Percentiles rank a stretch among this genome's conserved stretches.
These are phyloP conservation scores for Acorus gramineus DNA, from an alignment of 106 monocot genomes.

Conservation along the genomic window DNA sequence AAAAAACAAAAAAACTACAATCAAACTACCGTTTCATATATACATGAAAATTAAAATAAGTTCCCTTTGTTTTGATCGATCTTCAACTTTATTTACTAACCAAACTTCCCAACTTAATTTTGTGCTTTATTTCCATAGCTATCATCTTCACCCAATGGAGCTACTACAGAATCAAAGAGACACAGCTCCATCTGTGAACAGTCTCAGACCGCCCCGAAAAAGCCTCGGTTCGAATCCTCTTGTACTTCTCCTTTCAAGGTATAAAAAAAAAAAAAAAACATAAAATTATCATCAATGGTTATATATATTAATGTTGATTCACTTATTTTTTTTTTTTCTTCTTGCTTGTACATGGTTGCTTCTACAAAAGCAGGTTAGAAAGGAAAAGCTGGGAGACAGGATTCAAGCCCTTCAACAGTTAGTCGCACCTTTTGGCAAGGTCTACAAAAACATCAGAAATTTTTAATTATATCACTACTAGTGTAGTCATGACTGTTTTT, in stretches of 20 bases:
- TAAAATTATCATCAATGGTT: background rate
- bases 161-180: conserved; percentile 9
- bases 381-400: conserved; percentile 85
- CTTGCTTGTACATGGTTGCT: background rate
- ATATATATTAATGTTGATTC: background rate
- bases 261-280: background rate
- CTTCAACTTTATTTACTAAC: too few species aligned
- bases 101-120: conserved; percentile 4
- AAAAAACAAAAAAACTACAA: too few species aligned
- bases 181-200: conserved; percentile 5
- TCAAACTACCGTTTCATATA: too few species aligned
- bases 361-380: conserved; percentile 43
- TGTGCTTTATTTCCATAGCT: conserved; percentile 18
- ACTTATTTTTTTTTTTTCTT: background rate
- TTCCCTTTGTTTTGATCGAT: too few species aligned
- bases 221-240: conserved; percentile 37
- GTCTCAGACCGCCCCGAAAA: conserved; percentile 20
- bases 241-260: conserved; percentile 60
- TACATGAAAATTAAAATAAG: too few species aligned
- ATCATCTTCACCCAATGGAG: conserved; percentile 28
- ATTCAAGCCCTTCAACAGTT: conserved; percentile 85
- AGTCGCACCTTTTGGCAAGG: conserved; percentile 91
- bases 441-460: conserved; percentile 1
- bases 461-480: too few species aligned
- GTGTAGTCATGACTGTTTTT: too few species aligned